Base-by-base conservation (phyloP, 75 land plant genomes). In the Selaginella moellendorffii region DNA sequence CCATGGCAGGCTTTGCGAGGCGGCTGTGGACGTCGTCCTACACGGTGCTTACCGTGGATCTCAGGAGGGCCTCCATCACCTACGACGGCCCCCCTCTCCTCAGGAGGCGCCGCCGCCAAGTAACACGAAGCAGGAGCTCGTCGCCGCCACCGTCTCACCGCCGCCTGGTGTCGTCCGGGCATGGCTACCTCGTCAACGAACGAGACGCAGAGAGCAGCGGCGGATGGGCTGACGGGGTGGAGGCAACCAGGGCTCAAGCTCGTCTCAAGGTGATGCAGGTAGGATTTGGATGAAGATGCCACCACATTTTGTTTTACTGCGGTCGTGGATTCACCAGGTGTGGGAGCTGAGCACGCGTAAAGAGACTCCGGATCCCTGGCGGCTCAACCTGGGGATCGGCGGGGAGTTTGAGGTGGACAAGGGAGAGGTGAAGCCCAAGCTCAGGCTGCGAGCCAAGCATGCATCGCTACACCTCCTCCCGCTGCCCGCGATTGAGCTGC, bases 241-340 rank as follows among this genome's bases (percentile, higher is more conserved):
- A 36, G 46, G 46, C 46, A 5, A 36, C 46, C 5, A 14, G 46
- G 14, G 46, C 46, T 36, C 46, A 36, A 14, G 77, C 67, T 14
- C 76, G 69, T n/a, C 52, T 69, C 27, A 74, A 74, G 61, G 52
- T 74, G 10, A 62, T 78, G 80, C 80, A 74, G 77, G 80, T 74
- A 1, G 10, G 14, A 14, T 14, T 5, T 14, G 14, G 46, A 36
- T 14, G 14, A 36, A 14, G 10, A 36, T 5, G 46, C n/a, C 14
- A 36, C 46, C 14, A 36, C 14, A 14, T 36, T 36, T 5, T 5
- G 14, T 5, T 36, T 36, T 36, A 36, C 14, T 36, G 5, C 14
- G 10, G 5, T 5, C 27, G 14, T 66, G 19, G 27, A 21, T 31
- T 66, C n/a, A n/a, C 31, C 63, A 78, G 80, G 62, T 74, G n/a